Base-by-base conservation (phyloP, 768 basidiomycete species). In the Kwoniella pini region DNA sequence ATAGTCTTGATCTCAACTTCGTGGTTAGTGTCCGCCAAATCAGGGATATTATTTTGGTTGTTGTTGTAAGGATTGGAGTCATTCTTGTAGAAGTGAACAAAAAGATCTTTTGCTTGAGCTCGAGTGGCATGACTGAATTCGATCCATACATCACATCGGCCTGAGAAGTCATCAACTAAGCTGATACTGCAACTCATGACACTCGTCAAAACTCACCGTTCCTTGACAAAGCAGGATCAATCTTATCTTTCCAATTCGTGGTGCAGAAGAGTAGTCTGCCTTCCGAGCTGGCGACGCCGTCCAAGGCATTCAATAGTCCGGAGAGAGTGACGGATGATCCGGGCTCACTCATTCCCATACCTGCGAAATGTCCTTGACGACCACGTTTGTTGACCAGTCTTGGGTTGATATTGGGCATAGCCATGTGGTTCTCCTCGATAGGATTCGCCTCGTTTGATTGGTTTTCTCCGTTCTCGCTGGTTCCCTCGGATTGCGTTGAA, bases 71-170 rank as follows among this genome's bases (percentile, higher is more conserved):
- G 21, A 33, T 21, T 39, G 44, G n/a, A 21, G 27, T 12, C 55
- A 19, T 12, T 11, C 9, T 24, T 33, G 51, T 60, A 68, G 48
- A 70, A 67, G 28, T 70, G 58, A 7, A 57, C 38, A 46, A 70
- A 68, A 19, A 68, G 66, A 22, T 67, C 56, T 28, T 49, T 51
- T 1, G 63, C 63, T 56, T 68, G 55, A 85, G 86, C 89, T 69
- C 86, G 86, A 64, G 86, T 88, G 36, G 91, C 88, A 63, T 70
- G 57, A n/a, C 90, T 89, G 82, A 93, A 93, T 78, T 92, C 90
- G 52, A 92, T 84, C 90, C 90, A 91, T 3, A 93, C 89, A 69
- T 94, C 91, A 59, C 74, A 93, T 88, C 65, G 67, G 11, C 53
- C 53, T 39, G 17, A 33, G 17, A n/a, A n/a, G n/a, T n/a, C n/a